Percentiles rank a stretch among this genome's conserved stretches.
Evolutionary conservation across 352 stramenopile genomes (phyloP).

Genomic region (Pythium oligandrum): DNA sequence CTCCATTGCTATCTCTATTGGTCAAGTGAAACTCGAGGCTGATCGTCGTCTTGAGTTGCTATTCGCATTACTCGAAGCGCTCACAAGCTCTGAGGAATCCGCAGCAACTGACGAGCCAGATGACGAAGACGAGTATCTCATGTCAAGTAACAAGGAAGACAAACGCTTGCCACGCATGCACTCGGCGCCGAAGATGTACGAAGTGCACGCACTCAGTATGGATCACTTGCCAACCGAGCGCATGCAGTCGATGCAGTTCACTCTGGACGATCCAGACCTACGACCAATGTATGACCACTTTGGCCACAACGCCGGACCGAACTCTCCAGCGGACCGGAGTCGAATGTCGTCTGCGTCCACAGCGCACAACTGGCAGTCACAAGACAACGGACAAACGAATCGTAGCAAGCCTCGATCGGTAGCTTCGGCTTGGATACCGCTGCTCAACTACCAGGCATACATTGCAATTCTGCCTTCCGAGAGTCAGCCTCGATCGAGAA

Average conservation of each 20-base stretch:
- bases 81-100: conserved; percentile 36
- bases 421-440: conserved; percentile 39
- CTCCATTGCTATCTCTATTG: conserved; percentile 55
- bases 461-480: conserved; percentile 52
- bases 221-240: conserved; percentile 45
- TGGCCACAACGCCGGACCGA: conserved; percentile 17
- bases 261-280: conserved; percentile 54
- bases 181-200: conserved; percentile 15
- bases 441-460: conserved; percentile 76
- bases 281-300: conserved; percentile 70
- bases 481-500: conserved; percentile 31
- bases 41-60: conserved; percentile 77
- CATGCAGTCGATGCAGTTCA: conserved; percentile 62
- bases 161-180: neutral
- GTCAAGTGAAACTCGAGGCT: conserved; percentile 83
- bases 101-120: conserved; percentile 20
- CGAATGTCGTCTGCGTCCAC: conserved; percentile 69
- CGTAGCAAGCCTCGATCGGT: conserved; percentile 33
- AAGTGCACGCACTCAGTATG: conserved; percentile 16
- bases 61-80: conserved; percentile 72
- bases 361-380: conserved; percentile 25
- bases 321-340: conserved; percentile 55
- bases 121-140: conserved; percentile 4
- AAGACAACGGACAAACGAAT: conserved; percentile 26
- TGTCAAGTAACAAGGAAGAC: neutral